Conservation (phyloP, 768 basidiomycete genomes). For the Tylopilus balloui region DNA sequence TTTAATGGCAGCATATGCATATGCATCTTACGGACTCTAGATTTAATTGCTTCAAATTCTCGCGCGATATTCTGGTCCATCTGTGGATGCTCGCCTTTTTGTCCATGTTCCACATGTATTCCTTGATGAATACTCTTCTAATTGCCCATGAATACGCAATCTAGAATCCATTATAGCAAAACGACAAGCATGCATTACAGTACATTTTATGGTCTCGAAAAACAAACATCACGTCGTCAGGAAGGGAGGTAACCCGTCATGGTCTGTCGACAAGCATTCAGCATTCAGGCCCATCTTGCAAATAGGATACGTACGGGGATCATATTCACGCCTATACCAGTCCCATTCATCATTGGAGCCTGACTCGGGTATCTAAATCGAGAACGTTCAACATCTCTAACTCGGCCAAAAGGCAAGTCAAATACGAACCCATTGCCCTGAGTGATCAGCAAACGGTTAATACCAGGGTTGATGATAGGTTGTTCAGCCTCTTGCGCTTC, state of each 20-base stretch:
- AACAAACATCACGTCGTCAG: background rate
- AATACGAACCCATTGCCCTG: conserved; percentile 58
- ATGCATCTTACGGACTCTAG: conserved; percentile 16
- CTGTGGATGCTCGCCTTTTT: background rate
- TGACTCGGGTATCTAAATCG: conserved; percentile 53
- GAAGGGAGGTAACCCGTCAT: conserved; percentile 60
- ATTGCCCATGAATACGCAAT: conserved; percentile 2
- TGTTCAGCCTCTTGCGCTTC: conserved; percentile 84
- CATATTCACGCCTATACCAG: conserved; percentile 44
- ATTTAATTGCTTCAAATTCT: conserved; percentile 19
- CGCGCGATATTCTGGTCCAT: background rate
- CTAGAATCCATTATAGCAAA: conserved; percentile 25
- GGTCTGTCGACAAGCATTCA: conserved; percentile 32
- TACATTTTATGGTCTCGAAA: conserved; percentile 19
- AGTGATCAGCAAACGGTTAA: conserved; percentile 60
- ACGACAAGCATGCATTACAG: conserved; percentile 23
- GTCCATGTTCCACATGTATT: conserved; percentile 8
- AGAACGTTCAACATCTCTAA: conserved; percentile 5
- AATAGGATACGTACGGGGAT: conserved; percentile 48
- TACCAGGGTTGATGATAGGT: conserved; percentile 84
- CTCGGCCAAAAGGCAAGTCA: background rate
- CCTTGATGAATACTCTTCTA: conserved; percentile 8
- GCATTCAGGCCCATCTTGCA: background rate
- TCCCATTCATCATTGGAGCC: conserved; percentile 54
- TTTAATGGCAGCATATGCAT: conserved; percentile 7